A percentile compares a stretch with the other conserved stretches of the same genome.
Evolutionary conservation across 441 rosid species (phyloP).

Genomic region (Manihot esculenta): DNA sequence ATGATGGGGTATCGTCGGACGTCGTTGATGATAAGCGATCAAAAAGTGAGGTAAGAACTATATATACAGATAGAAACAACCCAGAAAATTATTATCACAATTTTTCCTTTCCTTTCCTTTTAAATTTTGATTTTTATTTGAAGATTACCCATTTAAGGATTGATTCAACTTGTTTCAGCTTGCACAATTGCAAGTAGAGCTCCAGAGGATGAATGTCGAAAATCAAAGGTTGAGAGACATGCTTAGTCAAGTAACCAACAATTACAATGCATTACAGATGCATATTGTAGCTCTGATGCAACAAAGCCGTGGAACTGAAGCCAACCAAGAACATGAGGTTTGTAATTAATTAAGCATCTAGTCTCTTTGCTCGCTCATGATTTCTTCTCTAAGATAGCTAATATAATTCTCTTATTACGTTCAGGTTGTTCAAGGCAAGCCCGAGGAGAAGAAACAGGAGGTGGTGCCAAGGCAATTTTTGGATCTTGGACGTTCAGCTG

Average conservation of each 20-base stretch:
- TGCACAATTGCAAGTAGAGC: constrained; percentile 56
- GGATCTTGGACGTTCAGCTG: constrained; percentile 53
- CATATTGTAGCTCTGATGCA: constrained; percentile 62
- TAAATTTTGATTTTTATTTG: not conserved
- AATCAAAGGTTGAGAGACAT: constrained; percentile 67
- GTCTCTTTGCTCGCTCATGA: too few relatives aligned
- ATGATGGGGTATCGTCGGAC: constrained; percentile 65
- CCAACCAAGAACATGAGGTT: constrained; percentile 36
- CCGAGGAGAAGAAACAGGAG: constrained; percentile 40
- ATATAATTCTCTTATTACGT: not conserved
- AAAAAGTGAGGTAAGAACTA: constrained; percentile 52
- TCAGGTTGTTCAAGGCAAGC: constrained; percentile 35
- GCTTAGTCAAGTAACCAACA: constrained; percentile 65
- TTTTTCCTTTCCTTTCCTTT: not conserved
- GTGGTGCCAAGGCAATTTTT: constrained; percentile 66
- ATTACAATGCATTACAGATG: constrained; percentile 63
- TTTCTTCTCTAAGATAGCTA: not conserved
- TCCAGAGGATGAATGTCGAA: constrained; percentile 63
- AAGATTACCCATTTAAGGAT: constrained; percentile 1
- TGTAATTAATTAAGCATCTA: not conserved
- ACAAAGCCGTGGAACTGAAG: constrained; percentile 29
- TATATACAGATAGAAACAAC: not conserved
- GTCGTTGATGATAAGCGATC: constrained; percentile 51
- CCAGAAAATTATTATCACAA: not conserved
- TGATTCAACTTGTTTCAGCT: constrained; percentile 34